These are phyloP conservation scores for Vigna reflexopilosa DNA, from an alignment of 306 rosid genomes.

Conservation along the genomic window DNA sequence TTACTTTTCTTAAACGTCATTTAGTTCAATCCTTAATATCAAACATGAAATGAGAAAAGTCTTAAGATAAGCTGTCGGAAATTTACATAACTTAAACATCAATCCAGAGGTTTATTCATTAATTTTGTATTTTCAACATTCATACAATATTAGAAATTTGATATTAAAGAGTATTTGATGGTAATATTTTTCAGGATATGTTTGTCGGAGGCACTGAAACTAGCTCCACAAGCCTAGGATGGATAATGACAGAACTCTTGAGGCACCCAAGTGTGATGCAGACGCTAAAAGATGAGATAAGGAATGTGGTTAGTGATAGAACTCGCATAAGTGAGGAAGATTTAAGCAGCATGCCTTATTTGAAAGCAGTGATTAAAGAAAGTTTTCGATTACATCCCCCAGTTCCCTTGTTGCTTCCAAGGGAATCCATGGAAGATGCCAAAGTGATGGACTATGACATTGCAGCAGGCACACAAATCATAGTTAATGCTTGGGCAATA, in stretches of 20 bases:
- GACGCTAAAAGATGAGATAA: neutral
- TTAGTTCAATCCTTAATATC: too few relatives aligned
- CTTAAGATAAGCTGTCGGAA: too few relatives aligned
- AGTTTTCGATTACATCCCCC: neutral
- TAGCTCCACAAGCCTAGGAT: neutral
- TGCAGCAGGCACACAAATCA: neutral
- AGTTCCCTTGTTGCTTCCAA: neutral
- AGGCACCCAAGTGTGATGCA: neutral
- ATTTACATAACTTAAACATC: too few relatives aligned
- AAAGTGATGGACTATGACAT: neutral
- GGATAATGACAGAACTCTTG: slow-evolving; percentile 7
- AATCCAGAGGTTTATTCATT: too few relatives aligned
- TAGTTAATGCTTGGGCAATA: neutral
- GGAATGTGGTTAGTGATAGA: neutral
- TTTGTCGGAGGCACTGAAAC: neutral
- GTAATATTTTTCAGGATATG: neutral
- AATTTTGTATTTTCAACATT: too few relatives aligned
- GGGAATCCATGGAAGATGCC: neutral
- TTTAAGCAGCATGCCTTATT: neutral
- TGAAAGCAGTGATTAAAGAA: slow-evolving; percentile 18
- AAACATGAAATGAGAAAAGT: too few relatives aligned
- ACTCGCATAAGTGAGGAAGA: neutral
- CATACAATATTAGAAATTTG: too few relatives aligned
- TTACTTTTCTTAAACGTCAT: too few relatives aligned
- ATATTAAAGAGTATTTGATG: too few relatives aligned